Percentiles rank a stretch among this genome's conserved stretches.
These are phyloP conservation scores for Chondrus crispus DNA, from an alignment of 23 red algal genomes.

Conservation along the genomic window DNA sequence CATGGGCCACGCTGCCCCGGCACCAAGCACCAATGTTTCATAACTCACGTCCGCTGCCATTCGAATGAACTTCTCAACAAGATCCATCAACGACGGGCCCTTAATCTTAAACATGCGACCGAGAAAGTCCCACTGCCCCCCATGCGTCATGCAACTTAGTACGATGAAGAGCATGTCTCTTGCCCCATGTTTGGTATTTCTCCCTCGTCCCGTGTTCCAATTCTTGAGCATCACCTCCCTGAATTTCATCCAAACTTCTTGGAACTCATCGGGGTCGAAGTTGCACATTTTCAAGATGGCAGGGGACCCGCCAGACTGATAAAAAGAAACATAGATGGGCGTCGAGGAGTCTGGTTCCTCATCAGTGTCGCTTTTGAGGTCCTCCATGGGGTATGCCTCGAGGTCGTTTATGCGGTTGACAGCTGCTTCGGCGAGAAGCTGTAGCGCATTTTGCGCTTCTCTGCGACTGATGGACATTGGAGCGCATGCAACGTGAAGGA, in stretches of 20 bases:
- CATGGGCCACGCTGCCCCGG: neutral
- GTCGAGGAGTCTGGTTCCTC: constrained; percentile 23
- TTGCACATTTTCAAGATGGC: neutral
- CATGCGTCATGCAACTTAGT: neutral
- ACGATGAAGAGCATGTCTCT: neutral
- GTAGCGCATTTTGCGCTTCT: neutral
- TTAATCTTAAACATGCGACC: neutral
- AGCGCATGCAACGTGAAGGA: too few relatives aligned
- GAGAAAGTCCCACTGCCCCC: neutral
- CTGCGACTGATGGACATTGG: too few relatives aligned
- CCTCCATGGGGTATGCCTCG: neutral
- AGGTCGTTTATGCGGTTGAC: neutral
- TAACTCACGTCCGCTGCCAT: neutral
- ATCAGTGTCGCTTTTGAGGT: neutral
- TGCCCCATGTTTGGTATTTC: neutral
- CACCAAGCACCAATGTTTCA: neutral
- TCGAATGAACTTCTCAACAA: neutral
- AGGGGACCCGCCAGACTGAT: neutral
- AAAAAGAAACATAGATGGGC: constrained; percentile 19
- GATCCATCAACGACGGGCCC: neutral
- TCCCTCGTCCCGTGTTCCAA: neutral
- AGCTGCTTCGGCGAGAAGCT: neutral
- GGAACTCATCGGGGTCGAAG: neutral
- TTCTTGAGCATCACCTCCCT: neutral
- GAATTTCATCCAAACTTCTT: neutral